Evolutionary conservation across 306 rosid genomes (phyloP), one percentile per base, ranked within the genome.

Genomic region (Sphenostylis stenocarpa): DNA sequence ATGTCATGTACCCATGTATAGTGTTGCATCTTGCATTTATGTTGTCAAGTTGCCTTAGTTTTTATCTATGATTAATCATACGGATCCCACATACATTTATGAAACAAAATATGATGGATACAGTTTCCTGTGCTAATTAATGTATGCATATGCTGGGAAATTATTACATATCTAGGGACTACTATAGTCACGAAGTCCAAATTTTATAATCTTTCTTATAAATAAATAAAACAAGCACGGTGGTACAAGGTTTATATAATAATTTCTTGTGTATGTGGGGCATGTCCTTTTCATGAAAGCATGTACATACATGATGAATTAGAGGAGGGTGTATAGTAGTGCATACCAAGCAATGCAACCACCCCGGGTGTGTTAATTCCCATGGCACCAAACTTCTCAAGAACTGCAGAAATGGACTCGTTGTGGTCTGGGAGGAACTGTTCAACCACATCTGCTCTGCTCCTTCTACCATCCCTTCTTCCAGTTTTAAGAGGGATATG

Each of bases 381-480:
- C 76, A 95, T 90, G 82, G 86, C 84, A 67, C 88, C 89, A 83
- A 95, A 95, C 72, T 87, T 88, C 4, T 90, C 97, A 83, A 95
- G 98, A 28, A 95, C 98, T 51, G 83, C 75, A 65, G 97, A 88
- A 79, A 95, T 95, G 86, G 92, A 90, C 45, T 95, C 98, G 45
- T 95, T 95, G 92, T 95, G 98, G 82, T 95, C 98, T 56, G 98
- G 98, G 14, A 95, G 96, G 84, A 84, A 95, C 19, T 83, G 60
- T 81, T 95, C 98, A 15, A 95, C 82, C 47, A 90, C 79, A 11
- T 90, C 96, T 7, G 94, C 96, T 83, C 98, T 90, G 92, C 98
- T 95, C 55, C 76, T 92, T 78, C 97, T 90, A 8, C 98, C 98
- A 81, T 95, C 98, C 80, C 98, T 95, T 85, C 98, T 95, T 71